Base-by-base conservation (phyloP, 176 grass and related monocot genomes). In the Alloteropsis semialata region DNA sequence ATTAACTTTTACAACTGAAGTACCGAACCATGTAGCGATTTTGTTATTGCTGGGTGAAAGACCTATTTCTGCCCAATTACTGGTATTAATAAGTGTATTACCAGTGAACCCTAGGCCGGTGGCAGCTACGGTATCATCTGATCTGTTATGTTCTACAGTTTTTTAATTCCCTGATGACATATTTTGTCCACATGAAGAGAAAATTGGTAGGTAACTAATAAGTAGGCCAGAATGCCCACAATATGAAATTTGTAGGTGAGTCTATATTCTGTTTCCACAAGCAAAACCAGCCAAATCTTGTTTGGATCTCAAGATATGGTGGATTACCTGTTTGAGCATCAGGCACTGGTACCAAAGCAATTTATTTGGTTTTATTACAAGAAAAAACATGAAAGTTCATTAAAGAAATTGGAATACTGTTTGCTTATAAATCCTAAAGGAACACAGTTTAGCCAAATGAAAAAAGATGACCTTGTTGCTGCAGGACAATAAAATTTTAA, bases 231-330 rank as follows among this genome's bases (percentile, higher is more conserved):
- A 58, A 42, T 24, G 0, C 57, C 74, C 53, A 61, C 1, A 14
- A 29, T 61, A 29, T 61, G 37, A 58, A 44, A 41, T 77, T 29
- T 44, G 24, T 43, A 43, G 19, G 41, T 22, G 14, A 29, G 16
- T 1, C 45, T 61, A 0, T 62, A 43, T 77, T 22, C 24, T 62
- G 37, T 32, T 62, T 77, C 16, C 56, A 77, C 15, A 45, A 32
- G n/a, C 4, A 19, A 58, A 50, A 65, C 18, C 18, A 50, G 18
- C 28, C 10, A 70, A 58, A 3, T 13, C 5, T 60, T 72, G 5
- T 58, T 56, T 70, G 65, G 36, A 81, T 32, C 24, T 81, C 48
- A 14, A 41, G 24, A 54, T 82, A 59, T n/a, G n/a, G 57, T 34
- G 25, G n/a, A 70, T 28, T 81, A 32, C 38, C 37, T 45, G 51